These are phyloP conservation scores for Neurospora sp. DNA, from an alignment of 495 filamentous ascomycete genomes.

Conservation along the genomic window DNA sequence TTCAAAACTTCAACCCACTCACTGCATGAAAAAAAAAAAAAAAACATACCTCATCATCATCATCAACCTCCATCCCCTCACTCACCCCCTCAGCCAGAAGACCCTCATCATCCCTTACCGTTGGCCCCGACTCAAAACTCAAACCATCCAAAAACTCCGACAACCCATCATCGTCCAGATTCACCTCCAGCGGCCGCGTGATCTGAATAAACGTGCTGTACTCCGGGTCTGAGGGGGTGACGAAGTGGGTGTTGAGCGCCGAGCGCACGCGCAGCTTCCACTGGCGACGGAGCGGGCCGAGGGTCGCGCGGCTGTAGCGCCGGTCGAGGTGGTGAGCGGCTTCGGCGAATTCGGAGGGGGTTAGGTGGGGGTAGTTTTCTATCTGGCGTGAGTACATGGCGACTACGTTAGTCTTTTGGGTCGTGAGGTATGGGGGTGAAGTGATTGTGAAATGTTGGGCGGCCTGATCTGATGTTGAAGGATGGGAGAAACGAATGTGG, in stretches of 20 bases:
- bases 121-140: conserved; percentile 16
- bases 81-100: background rate
- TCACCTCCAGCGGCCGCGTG: conserved; percentile 30
- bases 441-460: too few species aligned
- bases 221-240: conserved; percentile 13
- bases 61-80: conserved; percentile 34
- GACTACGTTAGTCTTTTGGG: too few species aligned
- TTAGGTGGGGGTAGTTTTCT: conserved; percentile 45
- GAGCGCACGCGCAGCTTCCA: conserved; percentile 30
- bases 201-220: conserved; percentile 39
- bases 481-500: background rate
- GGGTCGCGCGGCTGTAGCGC: conserved; percentile 39
- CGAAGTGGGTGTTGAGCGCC: conserved; percentile 23
- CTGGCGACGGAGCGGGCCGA: conserved; percentile 34
- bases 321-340: conserved; percentile 49
- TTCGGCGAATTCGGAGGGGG: conserved; percentile 46
- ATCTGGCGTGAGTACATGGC: conserved; percentile 17
- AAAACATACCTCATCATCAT: conserved; percentile 33
- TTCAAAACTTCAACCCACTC: background rate
- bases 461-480: too few species aligned
- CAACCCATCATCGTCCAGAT: conserved; percentile 31
- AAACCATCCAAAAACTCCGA: conserved; percentile 28
- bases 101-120: background rate
- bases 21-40: too few species aligned
- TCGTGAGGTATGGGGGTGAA: too few species aligned